phyloP scores from a whole-genome alignment of 257 asterid genomes.

The Penstemon barbatus region DNA sequence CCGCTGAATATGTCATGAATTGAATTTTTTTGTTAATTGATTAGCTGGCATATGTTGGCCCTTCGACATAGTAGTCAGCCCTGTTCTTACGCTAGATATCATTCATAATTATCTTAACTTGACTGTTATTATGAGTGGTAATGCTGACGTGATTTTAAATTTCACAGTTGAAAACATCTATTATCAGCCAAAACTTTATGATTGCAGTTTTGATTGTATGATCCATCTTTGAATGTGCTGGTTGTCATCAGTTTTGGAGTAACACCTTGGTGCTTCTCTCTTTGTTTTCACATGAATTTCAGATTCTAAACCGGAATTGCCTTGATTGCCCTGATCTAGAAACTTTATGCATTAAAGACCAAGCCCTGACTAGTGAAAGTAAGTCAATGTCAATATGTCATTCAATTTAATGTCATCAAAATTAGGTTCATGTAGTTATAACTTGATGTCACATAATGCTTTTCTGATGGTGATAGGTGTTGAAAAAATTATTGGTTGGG shows the following conservation, averaged over 20 bases:
- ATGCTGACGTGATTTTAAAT: constrained; percentile 18
- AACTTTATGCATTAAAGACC: constrained; percentile 70
- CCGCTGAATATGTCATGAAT: background rate
- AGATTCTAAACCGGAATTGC: constrained; percentile 65
- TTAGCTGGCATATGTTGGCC: constrained; percentile 11
- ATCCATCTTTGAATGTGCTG: background rate
- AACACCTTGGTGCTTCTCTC: constrained; percentile 1
- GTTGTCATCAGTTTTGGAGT: constrained; percentile 14
- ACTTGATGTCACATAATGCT: constrained; percentile 25
- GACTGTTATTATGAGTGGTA: background rate
- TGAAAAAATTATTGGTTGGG: constrained; percentile 83
- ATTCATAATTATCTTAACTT: background rate
- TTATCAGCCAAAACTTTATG: constrained; percentile 3
- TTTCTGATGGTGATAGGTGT: constrained; percentile 51
- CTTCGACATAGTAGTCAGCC: background rate
- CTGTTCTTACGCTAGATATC: background rate
- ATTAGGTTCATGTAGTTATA: constrained; percentile 13
- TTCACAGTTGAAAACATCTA: constrained; percentile 4
- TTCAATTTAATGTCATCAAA: constrained; percentile 24
- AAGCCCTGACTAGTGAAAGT: constrained; percentile 83
- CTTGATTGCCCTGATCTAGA: constrained; percentile 78
- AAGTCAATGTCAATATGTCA: constrained; percentile 30
- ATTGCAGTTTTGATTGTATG: background rate
- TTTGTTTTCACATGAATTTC: constrained; percentile 33
- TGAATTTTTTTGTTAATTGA: background rate